Evolutionary conservation across 495 filamentous ascomycete species (phyloP).

Genomic region (Penicillium silybi): DNA sequence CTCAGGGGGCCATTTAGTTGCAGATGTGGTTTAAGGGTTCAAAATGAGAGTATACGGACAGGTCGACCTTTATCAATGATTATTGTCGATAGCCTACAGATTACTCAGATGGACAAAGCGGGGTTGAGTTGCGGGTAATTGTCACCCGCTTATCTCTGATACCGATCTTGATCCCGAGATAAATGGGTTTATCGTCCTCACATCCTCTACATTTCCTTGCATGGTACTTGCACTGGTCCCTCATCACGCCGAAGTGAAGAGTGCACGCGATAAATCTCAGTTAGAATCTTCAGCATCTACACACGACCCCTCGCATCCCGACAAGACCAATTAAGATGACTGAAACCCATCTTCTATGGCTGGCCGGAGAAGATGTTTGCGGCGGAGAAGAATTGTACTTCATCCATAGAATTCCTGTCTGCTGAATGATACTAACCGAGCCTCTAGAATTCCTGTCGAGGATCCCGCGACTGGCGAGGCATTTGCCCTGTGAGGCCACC

Average conservation of each 20-base stretch:
- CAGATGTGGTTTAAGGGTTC: too few species aligned
- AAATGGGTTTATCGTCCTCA: too few species aligned
- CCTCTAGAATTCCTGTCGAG: not conserved
- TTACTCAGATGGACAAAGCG: not conserved
- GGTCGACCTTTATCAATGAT: too few species aligned
- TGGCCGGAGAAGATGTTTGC: not conserved
- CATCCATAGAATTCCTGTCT: not conserved
- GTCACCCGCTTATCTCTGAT: not conserved
- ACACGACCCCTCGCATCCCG: not conserved
- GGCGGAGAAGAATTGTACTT: not conserved
- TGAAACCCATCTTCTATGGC: not conserved
- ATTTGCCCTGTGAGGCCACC: slow-evolving; percentile 15
- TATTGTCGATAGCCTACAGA: not conserved
- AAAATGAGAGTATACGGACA: too few species aligned
- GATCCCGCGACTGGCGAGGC: slow-evolving; percentile 21
- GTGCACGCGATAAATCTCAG: not conserved
- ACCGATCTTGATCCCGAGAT: not conserved
- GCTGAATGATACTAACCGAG: not conserved
- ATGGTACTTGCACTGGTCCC: not conserved
- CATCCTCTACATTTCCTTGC: not conserved
- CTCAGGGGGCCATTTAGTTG: too few species aligned
- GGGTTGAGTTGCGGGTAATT: not conserved
- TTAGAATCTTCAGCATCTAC: not conserved
- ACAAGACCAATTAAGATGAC: not conserved
- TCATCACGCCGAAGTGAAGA: too few species aligned